Evolutionary conservation across 2,329 filamentous ascomycete species (phyloP), one percentile per base, ranked within the genome.

Genomic region (Aspergillus udagawae): DNA sequence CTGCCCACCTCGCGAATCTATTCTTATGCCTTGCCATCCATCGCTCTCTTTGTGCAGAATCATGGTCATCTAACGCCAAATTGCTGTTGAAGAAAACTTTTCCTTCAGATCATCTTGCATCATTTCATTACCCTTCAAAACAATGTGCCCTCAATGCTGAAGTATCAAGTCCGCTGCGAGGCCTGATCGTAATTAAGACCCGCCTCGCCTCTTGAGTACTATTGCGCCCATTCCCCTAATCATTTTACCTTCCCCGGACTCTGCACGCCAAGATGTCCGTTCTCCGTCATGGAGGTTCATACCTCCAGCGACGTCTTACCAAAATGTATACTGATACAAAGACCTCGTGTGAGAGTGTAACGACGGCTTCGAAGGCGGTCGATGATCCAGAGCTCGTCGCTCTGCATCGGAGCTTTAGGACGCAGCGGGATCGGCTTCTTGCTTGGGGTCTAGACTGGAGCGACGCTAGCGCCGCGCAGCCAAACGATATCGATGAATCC

Each of bases 361-460:
- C 72, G 54, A 78, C 72, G 56, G 77, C 74, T 60, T 80, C 72
- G 64, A 82, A 73, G 72, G 80, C 70, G 66, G 69, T 73, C 51
- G 76, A 78, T 53, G 74, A 77, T 53, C 82, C 81, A 35, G 82
- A 86, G 56, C 77, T 84, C 12, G 77, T 80, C 25, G 78, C 80
- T 28, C 74, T 87, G 41, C 81, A 86, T 62, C 80, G 80, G 57
- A 84, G 83, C 63, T 85, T 85, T 65, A 78, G 83, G 57, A 85
- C 84, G 54, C 85, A 88, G 66, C 84, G 85, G 67, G 84, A 87
- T 68, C 76, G 85, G 21, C 74, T 87, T 50, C 79, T 86, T 44
- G 81, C 84, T 32, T 88, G 85, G 85, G 85, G 85, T 49, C 73
- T 87, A 57, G 83, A 86, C 68, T 88, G 85, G 85, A 85, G 80